Base-by-base conservation (phyloP, 1,284 basidiomycete genomes). In the Trametes versicolor region DNA sequence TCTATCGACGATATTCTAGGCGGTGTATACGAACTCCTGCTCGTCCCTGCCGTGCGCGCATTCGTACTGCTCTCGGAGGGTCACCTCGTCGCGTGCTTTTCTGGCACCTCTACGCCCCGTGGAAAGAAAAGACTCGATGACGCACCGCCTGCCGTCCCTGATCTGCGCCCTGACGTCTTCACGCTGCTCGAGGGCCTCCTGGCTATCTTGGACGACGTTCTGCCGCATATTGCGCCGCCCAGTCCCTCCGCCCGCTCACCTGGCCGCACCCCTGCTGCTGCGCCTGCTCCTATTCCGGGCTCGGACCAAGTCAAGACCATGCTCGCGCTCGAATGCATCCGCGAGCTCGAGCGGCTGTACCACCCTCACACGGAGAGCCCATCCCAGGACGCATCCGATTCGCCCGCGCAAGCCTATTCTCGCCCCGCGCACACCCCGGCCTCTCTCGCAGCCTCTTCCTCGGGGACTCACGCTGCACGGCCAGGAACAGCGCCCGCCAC, bases 31-130 rank as follows among this genome's bases (percentile, higher is more conserved):
- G 67, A 65, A 4, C 29, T 51, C 23, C 56, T 77, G 17, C 73
- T 78, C 12, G 58, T 69, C 4, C 77, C 76, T 7, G 59, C 69
- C 7, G 62, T 75, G 8, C 73, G 64, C 7, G 67, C 72, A 12
- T 70, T 77, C 58, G 58, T 47, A 10, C 68, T 68, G 15, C 68
- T 70, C 34, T 75, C 74, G 29, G 63, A 49, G 2, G 52, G 39
- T 0, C 68, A 67, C 39, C 58, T 72, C 21, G 32, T 59, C 13
- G 58, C 63, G 0, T 61, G 72, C 39, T 64, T 75, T 27, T 29
- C 29, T 2, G n/a, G 58, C 19, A 36, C 37, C n/a, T 25, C 48
- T 4, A 56, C 51, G 4, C 52, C 59, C 12, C 6, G 23, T 3
- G 34, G 37, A 19, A 43, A 45, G 27, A 39, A 15, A 12, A 13